Evolutionary conservation across 2,329 filamentous ascomycete species (phyloP).

Genomic region (Hymenoscyphus fraxineus): DNA sequence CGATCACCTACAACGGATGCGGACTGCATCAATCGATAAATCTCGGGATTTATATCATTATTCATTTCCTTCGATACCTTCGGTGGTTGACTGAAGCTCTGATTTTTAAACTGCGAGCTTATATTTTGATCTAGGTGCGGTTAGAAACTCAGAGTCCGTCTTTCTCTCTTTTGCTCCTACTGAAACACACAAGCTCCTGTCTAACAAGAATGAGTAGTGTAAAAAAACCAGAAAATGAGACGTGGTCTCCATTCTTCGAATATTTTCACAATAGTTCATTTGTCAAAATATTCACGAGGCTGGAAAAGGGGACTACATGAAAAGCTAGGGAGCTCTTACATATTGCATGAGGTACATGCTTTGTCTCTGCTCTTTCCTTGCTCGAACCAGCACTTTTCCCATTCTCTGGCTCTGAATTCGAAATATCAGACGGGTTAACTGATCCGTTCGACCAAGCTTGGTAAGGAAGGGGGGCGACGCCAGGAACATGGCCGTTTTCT

Average conservation of each 20-base stretch:
- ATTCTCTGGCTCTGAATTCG: constrained; percentile 16
- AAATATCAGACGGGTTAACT: constrained; percentile 30
- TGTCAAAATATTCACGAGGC: background rate
- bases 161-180: too few species aligned
- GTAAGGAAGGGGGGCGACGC: background rate
- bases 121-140: constrained; percentile 28
- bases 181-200: too few species aligned
- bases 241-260: background rate
- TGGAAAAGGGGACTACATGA: too few species aligned
- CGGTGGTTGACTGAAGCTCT: constrained; percentile 15
- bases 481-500: background rate
- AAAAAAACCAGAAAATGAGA: too few species aligned
- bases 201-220: too few species aligned
- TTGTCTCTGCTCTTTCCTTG: constrained; percentile 13
- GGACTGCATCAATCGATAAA: constrained; percentile 21
- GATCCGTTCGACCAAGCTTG: constrained; percentile 17
- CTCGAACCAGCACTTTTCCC: constrained; percentile 6
- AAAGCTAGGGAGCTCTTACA: constrained; percentile 26
- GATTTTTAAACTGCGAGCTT: constrained; percentile 23
- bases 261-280: background rate
- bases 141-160: constrained; percentile 8
- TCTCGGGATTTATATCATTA: background rate
- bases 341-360: constrained; percentile 32
- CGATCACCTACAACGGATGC: constrained; percentile 31
- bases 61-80: constrained; percentile 15